Base-by-base conservation (phyloP, 805 yeast genomes). In the Yamadazyma philogaea region DNA sequence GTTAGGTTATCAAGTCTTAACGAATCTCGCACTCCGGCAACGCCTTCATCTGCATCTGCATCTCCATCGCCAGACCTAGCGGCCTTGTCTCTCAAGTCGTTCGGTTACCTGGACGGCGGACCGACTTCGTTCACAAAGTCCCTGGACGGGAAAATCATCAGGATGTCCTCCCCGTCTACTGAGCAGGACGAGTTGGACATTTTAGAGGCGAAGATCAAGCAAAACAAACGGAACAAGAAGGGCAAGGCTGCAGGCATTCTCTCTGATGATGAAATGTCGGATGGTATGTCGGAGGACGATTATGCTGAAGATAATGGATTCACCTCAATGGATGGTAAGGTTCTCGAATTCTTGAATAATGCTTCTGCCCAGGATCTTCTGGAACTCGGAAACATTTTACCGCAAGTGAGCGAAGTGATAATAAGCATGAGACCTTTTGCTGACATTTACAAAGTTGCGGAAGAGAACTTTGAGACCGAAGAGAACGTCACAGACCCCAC, bases 311-410 rank as follows among this genome's bases (percentile, higher is more conserved):
- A 35, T 33, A 63, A 50, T n/a, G 74, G 75, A 0, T 48, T 67
- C 24, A 70, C 75, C 3, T 55, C 70, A 4, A 81, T 84, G 49
- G 90, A 84, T 53, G 70, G 70, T 12, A 81, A 87, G 45, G 78
- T 88, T 19, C 64, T 90, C 36, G 77, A 81, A 34, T 89, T 93
- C 52, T 70, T 91, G 49, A 93, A 93, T 61, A 76, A 79, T 10
- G 91, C 95, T 1, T 77, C 85, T 12, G 70, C 68, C 1, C 78
- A 81, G 43, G 96, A 90, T 57, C 68, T 93, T 34, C 77, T 84
- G 8, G 98, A 91, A 64, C 79, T 90, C 24, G 79, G 93, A 6
- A 81, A 81, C 21, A 81, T 88, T 37, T 69, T 79, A 1, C 81
- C 86, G 8, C 77, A 73, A 7, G 70, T 78, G 21, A 96, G 95